Conservation (phyloP, 1,284 basidiomycete genomes). For the Athelia sp. region DNA sequence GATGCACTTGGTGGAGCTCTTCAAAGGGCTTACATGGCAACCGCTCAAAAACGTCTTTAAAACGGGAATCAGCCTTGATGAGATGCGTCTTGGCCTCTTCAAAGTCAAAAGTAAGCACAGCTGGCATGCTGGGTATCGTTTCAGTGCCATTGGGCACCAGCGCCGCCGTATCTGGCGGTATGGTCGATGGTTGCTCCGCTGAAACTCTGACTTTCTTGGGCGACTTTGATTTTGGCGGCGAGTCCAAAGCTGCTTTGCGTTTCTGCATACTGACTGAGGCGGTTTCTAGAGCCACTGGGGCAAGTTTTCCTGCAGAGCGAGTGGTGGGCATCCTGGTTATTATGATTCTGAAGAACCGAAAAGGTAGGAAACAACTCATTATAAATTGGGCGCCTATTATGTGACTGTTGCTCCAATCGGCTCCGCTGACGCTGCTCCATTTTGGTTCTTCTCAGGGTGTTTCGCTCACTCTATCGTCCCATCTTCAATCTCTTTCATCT, state of each 20-base stretch:
- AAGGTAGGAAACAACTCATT: background rate
- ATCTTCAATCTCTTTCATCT: no score
- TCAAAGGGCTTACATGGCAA: constrained; percentile 75
- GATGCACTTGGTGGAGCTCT: constrained; percentile 64
- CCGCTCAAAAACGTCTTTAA: constrained; percentile 60
- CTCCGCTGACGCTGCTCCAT: background rate
- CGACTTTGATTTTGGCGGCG: background rate
- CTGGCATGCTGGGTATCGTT: constrained; percentile 41
- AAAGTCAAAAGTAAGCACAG: constrained; percentile 69
- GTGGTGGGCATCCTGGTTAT: constrained; percentile 30
- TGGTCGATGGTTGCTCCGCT: background rate
- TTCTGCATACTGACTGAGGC: constrained; percentile 14
- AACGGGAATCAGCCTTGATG: constrained; percentile 63
- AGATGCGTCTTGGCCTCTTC: constrained; percentile 73
- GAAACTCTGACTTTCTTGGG: background rate
- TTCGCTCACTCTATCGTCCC: no score
- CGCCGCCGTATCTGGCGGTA: background rate
- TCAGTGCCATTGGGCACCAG: background rate
- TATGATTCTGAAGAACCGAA: background rate
- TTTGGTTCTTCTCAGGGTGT: no score
- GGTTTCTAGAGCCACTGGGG: constrained; percentile 9
- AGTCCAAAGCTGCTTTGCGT: constrained; percentile 14
- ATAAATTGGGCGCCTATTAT: no score
- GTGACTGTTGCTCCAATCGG: background rate
- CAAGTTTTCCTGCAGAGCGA: constrained; percentile 30